These are phyloP conservation scores for Hypoxylon cercidicola DNA, from an alignment of 495 filamentous ascomycete species.

Conservation along the genomic window DNA sequence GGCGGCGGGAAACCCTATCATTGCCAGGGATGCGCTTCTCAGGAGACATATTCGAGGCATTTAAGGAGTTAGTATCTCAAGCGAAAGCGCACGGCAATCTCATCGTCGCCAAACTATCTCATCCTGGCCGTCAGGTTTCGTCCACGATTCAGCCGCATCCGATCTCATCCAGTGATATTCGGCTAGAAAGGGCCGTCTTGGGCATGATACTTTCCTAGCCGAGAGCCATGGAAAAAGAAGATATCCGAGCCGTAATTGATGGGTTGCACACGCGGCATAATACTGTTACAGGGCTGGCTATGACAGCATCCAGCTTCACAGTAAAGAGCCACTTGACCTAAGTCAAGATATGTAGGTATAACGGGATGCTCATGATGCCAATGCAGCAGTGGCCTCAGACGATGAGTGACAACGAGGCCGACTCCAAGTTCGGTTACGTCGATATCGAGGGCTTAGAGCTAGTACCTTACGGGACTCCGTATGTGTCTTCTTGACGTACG, in stretches of 20 bases:
- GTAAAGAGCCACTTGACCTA: conserved; percentile 63
- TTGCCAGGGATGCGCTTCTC: conserved; percentile 58
- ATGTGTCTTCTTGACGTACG: conserved; percentile 6
- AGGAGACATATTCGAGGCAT: conserved; percentile 67
- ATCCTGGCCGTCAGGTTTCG: conserved; percentile 69
- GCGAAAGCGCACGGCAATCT: conserved; percentile 66
- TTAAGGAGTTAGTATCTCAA: conserved; percentile 60
- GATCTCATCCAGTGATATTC: conserved; percentile 67
- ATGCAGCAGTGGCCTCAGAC: conserved; percentile 37
- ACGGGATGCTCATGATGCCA: conserved; percentile 39
- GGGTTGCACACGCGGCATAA: conserved; percentile 65
- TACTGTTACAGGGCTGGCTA: conserved; percentile 67
- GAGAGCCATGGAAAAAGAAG: conserved; percentile 56
- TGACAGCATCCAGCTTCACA: conserved; percentile 69
- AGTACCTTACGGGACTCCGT: conserved; percentile 32
- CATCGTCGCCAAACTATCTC: conserved; percentile 67
- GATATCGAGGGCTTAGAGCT: conserved; percentile 33
- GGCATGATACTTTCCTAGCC: conserved; percentile 38
- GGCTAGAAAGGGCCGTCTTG: conserved; percentile 52
- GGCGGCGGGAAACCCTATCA: conserved; percentile 66
- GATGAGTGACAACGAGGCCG: conserved; percentile 38
- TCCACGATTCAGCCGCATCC: conserved; percentile 62
- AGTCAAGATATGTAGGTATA: conserved; percentile 55
- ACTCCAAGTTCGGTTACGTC: conserved; percentile 42
- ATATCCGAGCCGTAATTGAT: conserved; percentile 60